phyloP scores from a whole-genome alignment of 169 alveolate genomes.

The Theileria luwenshuni region DNA sequence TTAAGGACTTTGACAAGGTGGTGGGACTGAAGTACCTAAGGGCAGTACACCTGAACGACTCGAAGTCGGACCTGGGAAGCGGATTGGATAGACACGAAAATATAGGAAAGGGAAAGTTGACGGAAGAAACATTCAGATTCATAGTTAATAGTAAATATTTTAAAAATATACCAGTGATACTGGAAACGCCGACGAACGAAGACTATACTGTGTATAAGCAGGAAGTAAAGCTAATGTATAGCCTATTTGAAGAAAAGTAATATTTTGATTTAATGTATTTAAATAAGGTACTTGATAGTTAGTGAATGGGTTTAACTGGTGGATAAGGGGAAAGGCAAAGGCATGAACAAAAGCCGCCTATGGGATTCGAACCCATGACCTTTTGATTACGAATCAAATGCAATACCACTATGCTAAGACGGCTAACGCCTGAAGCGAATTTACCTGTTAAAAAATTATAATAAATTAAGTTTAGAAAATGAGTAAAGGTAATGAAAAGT shows the following conservation, averaged over 20 bases:
- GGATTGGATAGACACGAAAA: slow-evolving; percentile 90
- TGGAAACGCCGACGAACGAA: slow-evolving; percentile 86
- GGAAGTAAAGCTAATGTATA: slow-evolving; percentile 79
- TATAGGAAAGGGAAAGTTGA: slow-evolving; percentile 85
- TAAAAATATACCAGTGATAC: slow-evolving; percentile 83
- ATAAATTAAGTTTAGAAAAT: slow-evolving; percentile 1
- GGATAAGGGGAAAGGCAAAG: background rate
- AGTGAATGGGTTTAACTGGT: background rate
- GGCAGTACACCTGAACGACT: slow-evolving; percentile 89
- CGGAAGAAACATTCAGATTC: slow-evolving; percentile 83
- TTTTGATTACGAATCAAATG: slow-evolving; percentile 86
- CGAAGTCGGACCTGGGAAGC: slow-evolving; percentile 83
- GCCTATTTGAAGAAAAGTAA: slow-evolving; percentile 56
- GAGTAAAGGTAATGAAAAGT: background rate
- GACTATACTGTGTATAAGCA: slow-evolving; percentile 81
- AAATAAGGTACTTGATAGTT: background rate
- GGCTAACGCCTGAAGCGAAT: slow-evolving; percentile 64
- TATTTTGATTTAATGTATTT: too few species aligned
- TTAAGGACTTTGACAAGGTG: slow-evolving; percentile 77
- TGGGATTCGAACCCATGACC: slow-evolving; percentile 88
- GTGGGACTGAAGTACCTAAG: slow-evolving; percentile 81
- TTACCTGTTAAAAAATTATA: background rate
- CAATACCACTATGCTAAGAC: slow-evolving; percentile 86
- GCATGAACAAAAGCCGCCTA: slow-evolving; percentile 72
- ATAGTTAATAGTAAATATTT: slow-evolving; percentile 80